Conservation (phyloP, 805 yeast genomes). For the Candida corydali region DNA sequence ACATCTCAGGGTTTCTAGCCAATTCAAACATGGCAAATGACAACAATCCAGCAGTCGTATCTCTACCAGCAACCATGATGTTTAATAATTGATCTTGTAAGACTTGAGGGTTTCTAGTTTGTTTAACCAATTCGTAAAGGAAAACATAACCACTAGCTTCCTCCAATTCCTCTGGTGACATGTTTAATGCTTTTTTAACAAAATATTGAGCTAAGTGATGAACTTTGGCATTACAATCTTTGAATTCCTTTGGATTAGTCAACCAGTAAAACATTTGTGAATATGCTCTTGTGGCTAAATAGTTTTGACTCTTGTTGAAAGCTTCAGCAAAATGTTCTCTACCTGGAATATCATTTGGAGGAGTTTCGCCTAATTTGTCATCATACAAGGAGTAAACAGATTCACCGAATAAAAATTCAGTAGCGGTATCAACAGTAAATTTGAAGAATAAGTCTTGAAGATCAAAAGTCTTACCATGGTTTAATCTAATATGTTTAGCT, state of each 20-base stretch:
- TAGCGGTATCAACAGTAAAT: conserved; percentile 37
- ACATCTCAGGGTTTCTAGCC: conserved; percentile 28
- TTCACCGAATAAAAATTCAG: conserved; percentile 41
- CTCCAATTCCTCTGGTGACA: conserved; percentile 25
- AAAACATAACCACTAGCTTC: conserved; percentile 31
- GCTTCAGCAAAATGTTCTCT: conserved; percentile 30
- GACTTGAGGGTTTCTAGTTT: conserved; percentile 32
- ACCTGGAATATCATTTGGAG: conserved; percentile 25
- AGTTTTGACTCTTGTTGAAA: conserved; percentile 30
- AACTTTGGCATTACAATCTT: conserved; percentile 25
- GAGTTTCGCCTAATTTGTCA: conserved; percentile 21
- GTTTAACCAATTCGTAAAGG: conserved; percentile 38
- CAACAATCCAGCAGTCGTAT: conserved; percentile 35
- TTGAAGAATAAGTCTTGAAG: conserved; percentile 30
- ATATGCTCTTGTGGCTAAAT: conserved; percentile 32
- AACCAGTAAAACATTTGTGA: conserved; percentile 24
- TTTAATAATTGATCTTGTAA: conserved; percentile 39
- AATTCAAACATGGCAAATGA: conserved; percentile 28
- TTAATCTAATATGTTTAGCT: conserved; percentile 19
- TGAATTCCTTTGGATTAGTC: conserved; percentile 24
- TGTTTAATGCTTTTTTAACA: conserved; percentile 26
- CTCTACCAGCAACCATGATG: conserved; percentile 38
- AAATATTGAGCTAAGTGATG: conserved; percentile 29
- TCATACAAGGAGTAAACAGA: conserved; percentile 27
- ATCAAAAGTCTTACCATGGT: conserved; percentile 25